Base-by-base conservation (phyloP, 495 filamentous ascomycete species). In the Jackrogersella minutella region DNA sequence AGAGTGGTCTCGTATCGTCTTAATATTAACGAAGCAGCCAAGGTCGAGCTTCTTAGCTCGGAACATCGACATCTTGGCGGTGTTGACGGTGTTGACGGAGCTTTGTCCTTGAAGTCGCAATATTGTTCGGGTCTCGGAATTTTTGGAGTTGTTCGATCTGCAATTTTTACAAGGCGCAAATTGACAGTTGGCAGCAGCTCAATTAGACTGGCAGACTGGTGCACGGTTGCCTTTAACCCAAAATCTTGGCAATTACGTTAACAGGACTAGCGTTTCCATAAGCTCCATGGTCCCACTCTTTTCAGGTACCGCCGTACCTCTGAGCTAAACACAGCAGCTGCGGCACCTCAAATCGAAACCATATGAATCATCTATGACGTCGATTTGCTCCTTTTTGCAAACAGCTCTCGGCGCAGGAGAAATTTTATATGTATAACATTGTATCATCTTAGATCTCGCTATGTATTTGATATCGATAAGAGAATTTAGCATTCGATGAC, bases 1-100 rank as follows among this genome's bases (percentile, higher is more conserved):
- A 52, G 92, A 90, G 80, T 97, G 91, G 73, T 98, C 95, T 64
- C 94, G 91, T 73, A 99, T 90, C 54, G 91, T 79, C 51, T 87
- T 87, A 75, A 87, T 83, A 72, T 98, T 97, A 78, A 92, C 77
- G 73, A 90, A 97, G 72, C 91, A 90, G 68, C 90, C 87, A 60
- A 99, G 79, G 67, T 96, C 91, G 31, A 97, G 86, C 81, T 85
- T 91, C 81, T 96, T 96, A 11, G 92, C 81, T 72, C 92, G 81
- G 79, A 95, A 97, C 73, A 90, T 87, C 24, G 91, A 86, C 90
- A 95, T 93, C 28, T 68, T 83, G 70, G 69, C 71, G 70, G 72
- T 50, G 56, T 46, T 50, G 70, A 68, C 71, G 70, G 72, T 50
- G 56, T 46, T 50, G 28, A 16, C 11, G 14, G n/a, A 8, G 19